Evolutionary conservation across 768 basidiomycete genomes (phyloP).

Genomic region (Russula brevipes): DNA sequence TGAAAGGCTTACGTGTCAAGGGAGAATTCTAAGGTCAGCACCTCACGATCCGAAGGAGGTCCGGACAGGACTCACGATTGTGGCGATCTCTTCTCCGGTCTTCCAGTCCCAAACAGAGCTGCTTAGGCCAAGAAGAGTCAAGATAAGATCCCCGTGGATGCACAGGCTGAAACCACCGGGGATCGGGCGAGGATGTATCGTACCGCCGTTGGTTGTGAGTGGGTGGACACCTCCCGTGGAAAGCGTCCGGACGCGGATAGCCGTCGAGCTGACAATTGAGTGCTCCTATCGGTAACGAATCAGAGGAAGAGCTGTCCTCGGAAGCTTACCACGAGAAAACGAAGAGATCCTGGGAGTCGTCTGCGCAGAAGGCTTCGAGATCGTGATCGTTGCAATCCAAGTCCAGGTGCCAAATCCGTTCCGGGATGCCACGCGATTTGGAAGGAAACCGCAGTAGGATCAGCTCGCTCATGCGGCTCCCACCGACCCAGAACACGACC

Average conservation of each 20-base stretch:
- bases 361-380: background rate
- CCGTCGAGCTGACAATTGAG: background rate
- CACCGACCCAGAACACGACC: constrained; percentile 1
- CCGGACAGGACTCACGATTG: background rate
- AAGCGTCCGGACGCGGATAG: constrained; percentile 6
- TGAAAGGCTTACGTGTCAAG: background rate
- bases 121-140: background rate
- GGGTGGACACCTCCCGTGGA: constrained; percentile 12
- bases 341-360: constrained; percentile 12
- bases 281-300: background rate
- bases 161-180: background rate
- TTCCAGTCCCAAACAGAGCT: constrained; percentile 5
- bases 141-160: background rate
- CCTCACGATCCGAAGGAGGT: too few relatives aligned
- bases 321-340: constrained; percentile 1
- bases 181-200: background rate
- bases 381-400: background rate
- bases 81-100: background rate
- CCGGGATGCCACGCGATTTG: constrained; percentile 1
- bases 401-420: constrained; percentile 3
- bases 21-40: background rate
- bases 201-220: constrained; percentile 3
- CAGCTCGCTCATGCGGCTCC: background rate
- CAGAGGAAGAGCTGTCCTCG: background rate
- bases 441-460: constrained; percentile 11